Evolutionary conservation across 177 flowering plant species (phyloP), one percentile per base, ranked within the genome.

Genomic region (Tripterygium wilfordii): DNA sequence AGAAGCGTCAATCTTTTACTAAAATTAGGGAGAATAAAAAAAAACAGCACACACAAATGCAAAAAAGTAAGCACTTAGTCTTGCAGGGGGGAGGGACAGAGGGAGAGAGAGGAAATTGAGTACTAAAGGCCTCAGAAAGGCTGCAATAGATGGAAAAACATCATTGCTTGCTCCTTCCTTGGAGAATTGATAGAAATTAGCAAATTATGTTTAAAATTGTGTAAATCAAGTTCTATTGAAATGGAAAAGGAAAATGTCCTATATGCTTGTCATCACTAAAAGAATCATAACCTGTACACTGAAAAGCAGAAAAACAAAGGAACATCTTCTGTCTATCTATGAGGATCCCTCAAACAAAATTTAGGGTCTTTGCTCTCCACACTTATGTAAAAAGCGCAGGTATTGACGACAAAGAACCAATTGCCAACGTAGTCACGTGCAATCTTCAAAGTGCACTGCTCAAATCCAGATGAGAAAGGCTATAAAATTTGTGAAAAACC

Each of bases 211-310:
- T 43, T 26, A 51, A n/a, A n/a, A n/a, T n/a, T n/a, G n/a, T n/a
- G n/a, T n/a, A n/a, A n/a, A n/a, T n/a, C n/a, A n/a, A n/a, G n/a
- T n/a, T n/a, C n/a, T n/a, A n/a, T n/a, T n/a, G n/a, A n/a, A n/a
- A n/a, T n/a, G n/a, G n/a, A n/a, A n/a, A n/a, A n/a, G 62, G 36
- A 45, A 60, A 48, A 40, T 42, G 41, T 55, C 49, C 45, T 66
- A 56, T 74, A 55, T 60, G 47, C 49, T 61, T 60, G 60, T 59
- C 47, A 51, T 32, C 46, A 38, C 56, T 53, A 39, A 58, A 61
- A 64, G 52, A 57, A 71, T 58, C 49, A 66, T 69, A 51, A 59
- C 49, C 76, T 78, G 81, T 80, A 80, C 87, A 72, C 22, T 27
- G 12, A 30, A 40, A 61, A 36, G 5, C n/a, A 47, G 45, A 50